These are phyloP conservation scores for Protomyces inouyei DNA, from an alignment of 1,139 yeast genomes.

Conservation along the genomic window DNA sequence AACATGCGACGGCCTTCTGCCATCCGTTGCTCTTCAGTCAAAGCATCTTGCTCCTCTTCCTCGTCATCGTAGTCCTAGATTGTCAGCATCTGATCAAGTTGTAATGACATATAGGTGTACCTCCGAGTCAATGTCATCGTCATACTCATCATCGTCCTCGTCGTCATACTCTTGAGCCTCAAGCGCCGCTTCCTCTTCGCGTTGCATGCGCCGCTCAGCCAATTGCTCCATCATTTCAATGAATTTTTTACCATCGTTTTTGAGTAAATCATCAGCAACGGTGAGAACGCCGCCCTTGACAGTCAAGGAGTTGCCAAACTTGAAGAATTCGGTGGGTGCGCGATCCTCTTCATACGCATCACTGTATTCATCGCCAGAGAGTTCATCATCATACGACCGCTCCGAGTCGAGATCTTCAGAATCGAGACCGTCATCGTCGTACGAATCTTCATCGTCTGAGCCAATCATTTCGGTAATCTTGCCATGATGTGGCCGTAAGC, in stretches of 20 bases:
- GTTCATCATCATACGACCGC: constrained; percentile 3
- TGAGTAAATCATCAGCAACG: constrained; percentile 71
- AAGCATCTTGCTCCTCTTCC: constrained; percentile 43
- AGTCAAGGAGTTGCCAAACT: constrained; percentile 40
- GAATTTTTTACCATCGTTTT: constrained; percentile 68
- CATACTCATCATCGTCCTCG: constrained; percentile 41
- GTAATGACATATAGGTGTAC: constrained; percentile 35
- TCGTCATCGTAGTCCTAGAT: constrained; percentile 34
- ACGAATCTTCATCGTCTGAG: constrained; percentile 28
- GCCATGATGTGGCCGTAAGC: constrained; percentile 17
- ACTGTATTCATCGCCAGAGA: constrained; percentile 25
- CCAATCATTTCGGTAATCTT: constrained; percentile 13
- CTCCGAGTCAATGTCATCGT: constrained; percentile 38
- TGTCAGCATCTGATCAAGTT: not conserved
- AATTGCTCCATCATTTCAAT: constrained; percentile 72
- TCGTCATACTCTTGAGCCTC: constrained; percentile 40
- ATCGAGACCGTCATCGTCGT: constrained; percentile 32
- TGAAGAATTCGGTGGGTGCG: constrained; percentile 37
- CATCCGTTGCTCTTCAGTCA: constrained; percentile 61
- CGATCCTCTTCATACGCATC: constrained; percentile 30
- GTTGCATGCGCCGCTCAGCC: constrained; percentile 53
- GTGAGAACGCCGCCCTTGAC: constrained; percentile 49
- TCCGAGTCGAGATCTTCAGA: constrained; percentile 10
- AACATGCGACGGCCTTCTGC: constrained; percentile 73
- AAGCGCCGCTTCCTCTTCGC: constrained; percentile 45